A percentile compares a stretch with the other conserved stretches of the same genome.
Conservation (phyloP, 1,139 yeast genomes). For the Magnusiomyces fungicola region DNA sequence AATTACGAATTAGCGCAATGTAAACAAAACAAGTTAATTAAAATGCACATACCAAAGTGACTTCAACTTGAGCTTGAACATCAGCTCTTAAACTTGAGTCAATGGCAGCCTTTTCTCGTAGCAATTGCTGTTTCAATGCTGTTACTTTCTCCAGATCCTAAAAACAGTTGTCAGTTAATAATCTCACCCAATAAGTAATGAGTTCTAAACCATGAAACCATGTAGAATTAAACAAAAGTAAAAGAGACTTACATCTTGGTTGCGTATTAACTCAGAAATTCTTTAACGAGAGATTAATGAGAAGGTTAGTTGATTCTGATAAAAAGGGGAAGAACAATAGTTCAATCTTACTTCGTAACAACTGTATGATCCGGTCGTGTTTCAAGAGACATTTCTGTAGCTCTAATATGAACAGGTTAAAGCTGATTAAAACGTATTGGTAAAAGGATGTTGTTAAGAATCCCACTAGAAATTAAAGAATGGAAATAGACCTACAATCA, state of each 20-base stretch:
- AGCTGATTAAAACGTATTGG: too few relatives aligned
- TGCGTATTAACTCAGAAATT: conserved; percentile 24
- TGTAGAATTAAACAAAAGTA: too few relatives aligned
- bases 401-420: too few relatives aligned
- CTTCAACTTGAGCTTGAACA: conserved; percentile 53
- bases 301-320: neutral
- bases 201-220: neutral
- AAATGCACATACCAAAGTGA: conserved; percentile 32
- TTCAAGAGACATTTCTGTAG: neutral
- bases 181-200: too few relatives aligned
- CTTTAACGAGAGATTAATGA: conserved; percentile 11
- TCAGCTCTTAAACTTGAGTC: conserved; percentile 63
- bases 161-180: neutral
- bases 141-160: conserved; percentile 50
- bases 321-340: too few relatives aligned
- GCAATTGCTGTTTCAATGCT: conserved; percentile 50
- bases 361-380: neutral
- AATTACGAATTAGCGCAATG: too few relatives aligned
- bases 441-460: too few relatives aligned
- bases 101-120: conserved; percentile 63
- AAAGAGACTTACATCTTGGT: conserved; percentile 23
- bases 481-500: too few relatives aligned
- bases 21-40: too few relatives aligned
- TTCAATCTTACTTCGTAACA: neutral
- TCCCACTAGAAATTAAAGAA: too few relatives aligned